phyloP scores from a whole-genome alignment of 2,329 filamentous ascomycete genomes.

The Lachnellula suecica region DNA sequence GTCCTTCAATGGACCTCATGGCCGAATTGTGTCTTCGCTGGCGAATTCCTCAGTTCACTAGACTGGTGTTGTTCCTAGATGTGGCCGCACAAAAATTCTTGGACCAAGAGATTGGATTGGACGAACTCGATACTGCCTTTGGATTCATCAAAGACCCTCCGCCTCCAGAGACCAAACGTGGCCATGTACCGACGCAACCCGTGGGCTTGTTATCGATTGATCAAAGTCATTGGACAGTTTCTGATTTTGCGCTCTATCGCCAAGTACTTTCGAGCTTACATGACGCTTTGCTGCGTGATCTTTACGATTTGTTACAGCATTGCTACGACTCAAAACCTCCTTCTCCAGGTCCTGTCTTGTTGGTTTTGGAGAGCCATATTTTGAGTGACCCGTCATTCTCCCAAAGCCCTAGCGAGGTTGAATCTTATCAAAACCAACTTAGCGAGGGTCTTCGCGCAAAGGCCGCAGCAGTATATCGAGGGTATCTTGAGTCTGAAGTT shows the following conservation, averaged over 20 bases:
- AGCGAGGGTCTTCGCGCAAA: conserved; percentile 70
- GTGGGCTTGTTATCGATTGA: conserved; percentile 54
- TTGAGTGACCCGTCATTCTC: conserved; percentile 75
- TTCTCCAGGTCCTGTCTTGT: conserved; percentile 76
- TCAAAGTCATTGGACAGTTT: conserved; percentile 63
- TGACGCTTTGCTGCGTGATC: conserved; percentile 79
- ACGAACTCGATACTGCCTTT: conserved; percentile 82
- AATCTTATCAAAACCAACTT: conserved; percentile 71
- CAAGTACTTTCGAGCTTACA: conserved; percentile 73
- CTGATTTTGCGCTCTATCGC: conserved; percentile 71
- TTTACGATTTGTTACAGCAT: conserved; percentile 83
- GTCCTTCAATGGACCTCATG: conserved; percentile 77
- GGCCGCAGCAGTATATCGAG: conserved; percentile 77
- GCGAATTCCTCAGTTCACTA: conserved; percentile 82
- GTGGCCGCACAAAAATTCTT: conserved; percentile 82
- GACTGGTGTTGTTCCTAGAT: conserved; percentile 80
- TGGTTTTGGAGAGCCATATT: conserved; percentile 77
- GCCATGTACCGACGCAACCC: conserved; percentile 32
- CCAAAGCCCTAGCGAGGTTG: conserved; percentile 65
- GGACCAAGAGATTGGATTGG: conserved; percentile 76
- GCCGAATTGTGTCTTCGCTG: conserved; percentile 84
- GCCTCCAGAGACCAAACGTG: conserved; percentile 58
- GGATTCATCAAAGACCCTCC: conserved; percentile 77
- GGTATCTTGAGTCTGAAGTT: conserved; percentile 75
- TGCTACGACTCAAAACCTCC: conserved; percentile 89